Percentiles rank a stretch among this genome's conserved stretches.
These are phyloP conservation scores for Carex myosuroides DNA, from an alignment of 176 grass and related monocot species.

Conservation along the genomic window DNA sequence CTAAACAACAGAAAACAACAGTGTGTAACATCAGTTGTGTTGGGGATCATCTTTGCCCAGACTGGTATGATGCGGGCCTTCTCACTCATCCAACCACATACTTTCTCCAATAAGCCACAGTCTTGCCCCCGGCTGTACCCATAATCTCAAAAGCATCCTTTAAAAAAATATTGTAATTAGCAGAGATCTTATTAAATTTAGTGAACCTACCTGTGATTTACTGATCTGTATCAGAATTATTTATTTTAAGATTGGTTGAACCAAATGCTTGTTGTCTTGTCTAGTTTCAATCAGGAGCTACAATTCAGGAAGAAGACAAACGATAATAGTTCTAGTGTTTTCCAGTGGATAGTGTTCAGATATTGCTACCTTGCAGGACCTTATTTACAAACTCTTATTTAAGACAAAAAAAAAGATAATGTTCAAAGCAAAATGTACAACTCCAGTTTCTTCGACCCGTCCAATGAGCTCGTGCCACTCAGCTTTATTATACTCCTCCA, in stretches of 20 bases:
- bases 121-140: constrained; percentile 96
- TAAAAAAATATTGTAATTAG: constrained; percentile 1
- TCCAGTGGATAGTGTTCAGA: background rate
- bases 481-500: constrained; percentile 96
- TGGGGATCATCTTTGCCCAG: constrained; percentile 99
- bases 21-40: constrained; percentile 89
- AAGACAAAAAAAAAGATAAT: background rate
- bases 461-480: constrained; percentile 97
- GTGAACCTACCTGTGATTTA: background rate
- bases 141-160: constrained; percentile 96
- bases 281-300: background rate
- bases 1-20: no score
- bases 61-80: constrained; percentile 81
- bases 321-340: background rate
- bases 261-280: background rate
- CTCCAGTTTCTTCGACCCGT: constrained; percentile 78
- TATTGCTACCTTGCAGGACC: background rate
- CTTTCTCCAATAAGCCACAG: constrained; percentile 72
- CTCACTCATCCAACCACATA: constrained; percentile 95
- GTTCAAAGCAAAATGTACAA: constrained; percentile 19
- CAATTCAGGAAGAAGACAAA: background rate
- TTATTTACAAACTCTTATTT: background rate
- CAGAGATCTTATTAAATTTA: background rate
- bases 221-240: background rate
- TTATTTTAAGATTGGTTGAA: background rate